These are phyloP conservation scores for Monilinia vaccinii-corymbosi DNA, from an alignment of 2,329 filamentous ascomycete species.

Conservation along the genomic window DNA sequence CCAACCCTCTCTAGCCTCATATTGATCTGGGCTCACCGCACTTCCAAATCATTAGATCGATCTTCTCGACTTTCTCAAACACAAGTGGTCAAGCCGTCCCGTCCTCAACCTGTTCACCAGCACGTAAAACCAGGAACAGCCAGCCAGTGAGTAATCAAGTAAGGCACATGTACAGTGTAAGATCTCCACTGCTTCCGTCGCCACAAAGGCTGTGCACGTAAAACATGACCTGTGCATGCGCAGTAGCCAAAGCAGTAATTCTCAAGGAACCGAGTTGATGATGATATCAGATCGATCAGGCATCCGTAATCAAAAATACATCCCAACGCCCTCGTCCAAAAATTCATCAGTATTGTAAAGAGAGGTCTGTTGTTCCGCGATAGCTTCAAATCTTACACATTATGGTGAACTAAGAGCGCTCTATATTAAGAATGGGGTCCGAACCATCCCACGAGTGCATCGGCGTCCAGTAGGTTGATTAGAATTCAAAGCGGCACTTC, in stretches of 20 bases:
- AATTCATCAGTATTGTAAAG: not conserved
- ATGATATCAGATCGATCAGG: conserved; percentile 7
- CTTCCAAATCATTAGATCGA: not conserved
- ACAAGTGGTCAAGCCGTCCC: not conserved
- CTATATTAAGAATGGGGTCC: not conserved
- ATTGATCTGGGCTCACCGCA: not conserved
- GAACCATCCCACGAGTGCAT: not conserved
- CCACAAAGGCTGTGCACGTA: not conserved
- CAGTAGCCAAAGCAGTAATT: not conserved
- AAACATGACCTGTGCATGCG: not conserved
- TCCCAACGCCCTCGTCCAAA: no score
- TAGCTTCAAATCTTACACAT: not conserved
- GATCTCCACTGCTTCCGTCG: not conserved
- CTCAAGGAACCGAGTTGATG: not conserved
- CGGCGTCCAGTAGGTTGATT: not conserved
- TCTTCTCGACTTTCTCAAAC: no score
- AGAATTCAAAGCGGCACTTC: not conserved
- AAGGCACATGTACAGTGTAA: not conserved
- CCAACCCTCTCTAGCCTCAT: not conserved
- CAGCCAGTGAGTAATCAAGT: not conserved
- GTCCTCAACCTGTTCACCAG: not conserved
- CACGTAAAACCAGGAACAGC: not conserved
- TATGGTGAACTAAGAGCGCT: not conserved
- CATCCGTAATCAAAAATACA: not conserved
- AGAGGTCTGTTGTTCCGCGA: not conserved